Evolutionary conservation across 345 rosid genomes (phyloP), one percentile per base, ranked within the genome.

Genomic region (Eucalyptus regnans): DNA sequence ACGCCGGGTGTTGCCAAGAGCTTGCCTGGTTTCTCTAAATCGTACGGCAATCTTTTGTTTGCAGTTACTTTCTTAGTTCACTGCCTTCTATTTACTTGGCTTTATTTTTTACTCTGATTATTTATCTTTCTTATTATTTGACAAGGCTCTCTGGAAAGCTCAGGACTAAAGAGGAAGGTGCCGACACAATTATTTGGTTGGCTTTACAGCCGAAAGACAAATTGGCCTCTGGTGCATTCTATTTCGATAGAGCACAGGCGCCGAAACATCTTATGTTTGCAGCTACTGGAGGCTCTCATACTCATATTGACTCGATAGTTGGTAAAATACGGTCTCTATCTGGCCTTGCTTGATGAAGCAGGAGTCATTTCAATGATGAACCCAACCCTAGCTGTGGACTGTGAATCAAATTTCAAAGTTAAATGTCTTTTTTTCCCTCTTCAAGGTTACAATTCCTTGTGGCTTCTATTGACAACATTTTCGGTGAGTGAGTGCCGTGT

Each of bases 241-340:
- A 96, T 87, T 97, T 97, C 48, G 98, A 96, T 90, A 93, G 99
- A 92, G 95, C 97, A 85, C 97, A 94, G 92, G 96, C 96, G 49
- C 90, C 95, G 29, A 96, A 96, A 87, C 95, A 97, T 93, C 92
- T 96, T 33, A 92, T 66, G 86, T 92, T 96, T 88, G 93, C 97
- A 49, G 96, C 93, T 85, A 97, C 98, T 37, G 54, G 93, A 44
- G 91, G 91, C 62, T 96, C 97, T 85, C 95, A 94, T 91, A 79
- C 91, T 15, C 87, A 86, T 76, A 94, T 94, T 4, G 93, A 94
- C 92, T 89, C 93, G 71, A 93, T 96, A 23, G n/a, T 90, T n/a
- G 94, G 88, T 41, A 90, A 89, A 33, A 93, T 94, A 8, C 91
- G 80, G 50, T 92, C 94, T 43, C 89, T 96, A 94, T 89, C 94